Conservation (phyloP, 768 basidiomycete genomes). For the Clathrus columnatus region DNA sequence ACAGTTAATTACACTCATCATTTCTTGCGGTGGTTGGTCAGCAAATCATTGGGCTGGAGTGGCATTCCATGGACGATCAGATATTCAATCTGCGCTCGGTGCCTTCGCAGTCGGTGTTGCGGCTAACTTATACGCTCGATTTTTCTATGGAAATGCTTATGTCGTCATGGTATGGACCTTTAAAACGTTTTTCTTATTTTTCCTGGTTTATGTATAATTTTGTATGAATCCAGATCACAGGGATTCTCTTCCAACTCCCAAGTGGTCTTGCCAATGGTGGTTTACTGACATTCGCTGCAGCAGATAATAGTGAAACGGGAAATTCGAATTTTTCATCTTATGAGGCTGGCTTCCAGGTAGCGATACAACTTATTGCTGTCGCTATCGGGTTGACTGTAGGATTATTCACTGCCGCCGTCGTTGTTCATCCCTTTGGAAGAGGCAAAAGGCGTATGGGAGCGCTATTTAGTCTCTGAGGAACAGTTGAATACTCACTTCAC, state of each 20-base stretch:
- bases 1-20: slow-evolving; percentile 47
- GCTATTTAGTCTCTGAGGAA: slow-evolving; percentile 46
- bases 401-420: slow-evolving; percentile 56
- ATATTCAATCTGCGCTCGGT: slow-evolving; percentile 73
- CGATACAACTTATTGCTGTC: slow-evolving; percentile 67
- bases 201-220: not conserved
- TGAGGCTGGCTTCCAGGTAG: slow-evolving; percentile 63
- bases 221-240: slow-evolving; percentile 52
- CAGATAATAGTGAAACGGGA: not conserved
- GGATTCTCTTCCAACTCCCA: slow-evolving; percentile 78
- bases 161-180: slow-evolving; percentile 59
- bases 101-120: slow-evolving; percentile 76
- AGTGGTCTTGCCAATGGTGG: slow-evolving; percentile 76
- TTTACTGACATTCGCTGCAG: slow-evolving; percentile 59
- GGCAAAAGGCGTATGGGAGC: slow-evolving; percentile 42
- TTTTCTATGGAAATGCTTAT: slow-evolving; percentile 68
- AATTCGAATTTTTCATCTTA: slow-evolving; percentile 39
- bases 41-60: slow-evolving; percentile 63
- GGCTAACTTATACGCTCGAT: slow-evolving; percentile 67
- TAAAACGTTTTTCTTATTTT: not conserved
- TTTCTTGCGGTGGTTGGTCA: slow-evolving; percentile 67
- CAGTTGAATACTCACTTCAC: too few species aligned
- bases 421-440: slow-evolving; percentile 35
- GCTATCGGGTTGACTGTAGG: slow-evolving; percentile 77
- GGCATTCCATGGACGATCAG: slow-evolving; percentile 57